Conservation (phyloP, 2,329 filamentous ascomycete genomes). For the Chrysoporthe deuterocubensis region DNA sequence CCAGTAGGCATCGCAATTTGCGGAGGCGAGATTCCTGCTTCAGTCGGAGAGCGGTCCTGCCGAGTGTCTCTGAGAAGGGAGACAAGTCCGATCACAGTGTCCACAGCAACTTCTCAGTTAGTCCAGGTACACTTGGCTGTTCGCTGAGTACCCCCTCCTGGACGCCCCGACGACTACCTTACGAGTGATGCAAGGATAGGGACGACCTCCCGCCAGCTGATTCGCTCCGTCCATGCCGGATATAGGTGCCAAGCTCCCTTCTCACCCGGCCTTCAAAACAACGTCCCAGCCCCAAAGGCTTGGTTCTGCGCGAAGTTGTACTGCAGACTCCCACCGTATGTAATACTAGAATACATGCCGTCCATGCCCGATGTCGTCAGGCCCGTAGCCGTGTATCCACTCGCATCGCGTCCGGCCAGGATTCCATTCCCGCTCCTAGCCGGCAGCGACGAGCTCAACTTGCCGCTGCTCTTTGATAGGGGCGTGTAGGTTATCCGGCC, state of each 20-base stretch:
- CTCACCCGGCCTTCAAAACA: background rate
- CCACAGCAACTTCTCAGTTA: background rate
- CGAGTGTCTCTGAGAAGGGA: background rate
- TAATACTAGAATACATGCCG: constrained; percentile 28
- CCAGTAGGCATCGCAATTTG: background rate
- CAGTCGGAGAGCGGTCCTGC: background rate
- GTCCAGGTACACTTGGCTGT: background rate
- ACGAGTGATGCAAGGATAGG: background rate
- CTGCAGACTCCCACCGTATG: constrained; percentile 30
- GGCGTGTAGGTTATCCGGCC: constrained; percentile 29
- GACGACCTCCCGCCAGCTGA: background rate
- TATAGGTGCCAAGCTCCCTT: background rate
- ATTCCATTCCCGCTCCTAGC: constrained; percentile 6
- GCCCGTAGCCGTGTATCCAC: constrained; percentile 28
- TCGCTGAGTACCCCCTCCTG: background rate
- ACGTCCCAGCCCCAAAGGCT: constrained; percentile 10
- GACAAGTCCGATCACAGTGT: background rate
- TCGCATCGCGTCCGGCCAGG: constrained; percentile 26
- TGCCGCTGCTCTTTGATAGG: background rate
- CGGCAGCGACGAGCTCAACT: background rate
- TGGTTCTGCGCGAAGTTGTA: constrained; percentile 28
- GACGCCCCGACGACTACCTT: background rate
- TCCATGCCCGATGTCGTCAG: constrained; percentile 19
- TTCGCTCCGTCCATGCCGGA: background rate
- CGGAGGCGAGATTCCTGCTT: background rate